Conservation (phyloP, 2,329 filamentous ascomycete genomes). For the Chrysosporium keratinophilum region DNA sequence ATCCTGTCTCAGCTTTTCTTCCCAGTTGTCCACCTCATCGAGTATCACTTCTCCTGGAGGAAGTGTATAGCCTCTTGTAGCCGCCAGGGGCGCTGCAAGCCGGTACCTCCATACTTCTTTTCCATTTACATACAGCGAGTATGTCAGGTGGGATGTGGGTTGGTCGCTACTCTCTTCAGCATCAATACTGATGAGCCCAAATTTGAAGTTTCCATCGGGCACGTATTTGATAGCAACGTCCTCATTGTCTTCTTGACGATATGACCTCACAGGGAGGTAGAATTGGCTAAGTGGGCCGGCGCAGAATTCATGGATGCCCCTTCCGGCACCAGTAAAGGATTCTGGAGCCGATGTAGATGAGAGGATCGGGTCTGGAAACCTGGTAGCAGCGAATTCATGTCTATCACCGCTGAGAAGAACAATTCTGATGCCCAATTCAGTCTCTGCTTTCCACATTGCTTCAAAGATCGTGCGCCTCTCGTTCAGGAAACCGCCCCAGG, state of each 20-base stretch:
- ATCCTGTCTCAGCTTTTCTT: constrained; percentile 12
- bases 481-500: constrained; percentile 82
- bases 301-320: constrained; percentile 71
- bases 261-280: constrained; percentile 74
- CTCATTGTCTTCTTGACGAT: constrained; percentile 66
- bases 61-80: constrained; percentile 14
- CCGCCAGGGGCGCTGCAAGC: constrained; percentile 29
- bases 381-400: constrained; percentile 93
- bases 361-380: constrained; percentile 45
- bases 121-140: constrained; percentile 74
- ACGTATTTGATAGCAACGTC: constrained; percentile 77
- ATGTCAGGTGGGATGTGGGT: constrained; percentile 56
- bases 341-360: constrained; percentile 15
- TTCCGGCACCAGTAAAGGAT: constrained; percentile 19
- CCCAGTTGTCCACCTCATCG: constrained; percentile 20
- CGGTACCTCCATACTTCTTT: constrained; percentile 59
- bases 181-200: constrained; percentile 71
- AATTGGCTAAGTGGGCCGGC: constrained; percentile 90
- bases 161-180: constrained; percentile 42
- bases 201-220: constrained; percentile 78
- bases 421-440: constrained; percentile 59
- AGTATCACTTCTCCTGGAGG: constrained; percentile 27
- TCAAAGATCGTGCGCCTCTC: constrained; percentile 73
- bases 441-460: constrained; percentile 82
- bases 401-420: constrained; percentile 80